Conservation (phyloP, 305 asterid genomes). For the Fraxinus sp. region DNA sequence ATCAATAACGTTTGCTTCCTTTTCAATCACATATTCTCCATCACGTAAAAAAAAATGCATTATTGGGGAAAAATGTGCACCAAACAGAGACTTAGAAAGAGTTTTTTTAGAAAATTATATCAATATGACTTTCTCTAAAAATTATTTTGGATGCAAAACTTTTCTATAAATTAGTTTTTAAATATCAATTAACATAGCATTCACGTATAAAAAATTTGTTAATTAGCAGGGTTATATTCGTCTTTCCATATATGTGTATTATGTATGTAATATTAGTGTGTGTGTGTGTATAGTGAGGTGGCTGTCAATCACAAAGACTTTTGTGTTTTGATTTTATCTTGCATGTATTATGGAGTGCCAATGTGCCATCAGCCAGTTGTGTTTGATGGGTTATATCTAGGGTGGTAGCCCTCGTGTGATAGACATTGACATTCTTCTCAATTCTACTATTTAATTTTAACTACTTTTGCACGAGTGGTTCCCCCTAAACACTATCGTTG, state of each 20-base stretch:
- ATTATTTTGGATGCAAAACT: no score
- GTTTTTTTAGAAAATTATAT: no score
- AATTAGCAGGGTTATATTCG: background rate
- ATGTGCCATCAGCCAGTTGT: background rate
- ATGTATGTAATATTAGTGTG: background rate
- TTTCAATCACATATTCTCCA: no score
- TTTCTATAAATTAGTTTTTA: no score
- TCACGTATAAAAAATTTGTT: no score
- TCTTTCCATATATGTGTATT: background rate
- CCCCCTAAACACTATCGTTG: background rate
- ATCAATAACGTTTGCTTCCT: no score
- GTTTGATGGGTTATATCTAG: background rate
- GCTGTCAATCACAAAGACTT: background rate
- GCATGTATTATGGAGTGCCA: background rate
- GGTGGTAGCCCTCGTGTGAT: constrained; percentile 25
- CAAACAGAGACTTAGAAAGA: no score
- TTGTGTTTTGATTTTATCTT: background rate
- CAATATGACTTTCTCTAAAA: no score
- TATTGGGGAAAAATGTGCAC: no score
- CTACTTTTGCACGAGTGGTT: constrained; percentile 23
- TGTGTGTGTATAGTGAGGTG: background rate
- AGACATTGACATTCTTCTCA: constrained; percentile 23
- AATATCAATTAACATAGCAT: no score
- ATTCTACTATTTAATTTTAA: background rate
- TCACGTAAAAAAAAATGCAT: no score